A percentile compares a stretch with the other conserved stretches of the same genome.
phyloP scores from a whole-genome alignment of 441 rosid species.

The Macaranga tanarius region DNA sequence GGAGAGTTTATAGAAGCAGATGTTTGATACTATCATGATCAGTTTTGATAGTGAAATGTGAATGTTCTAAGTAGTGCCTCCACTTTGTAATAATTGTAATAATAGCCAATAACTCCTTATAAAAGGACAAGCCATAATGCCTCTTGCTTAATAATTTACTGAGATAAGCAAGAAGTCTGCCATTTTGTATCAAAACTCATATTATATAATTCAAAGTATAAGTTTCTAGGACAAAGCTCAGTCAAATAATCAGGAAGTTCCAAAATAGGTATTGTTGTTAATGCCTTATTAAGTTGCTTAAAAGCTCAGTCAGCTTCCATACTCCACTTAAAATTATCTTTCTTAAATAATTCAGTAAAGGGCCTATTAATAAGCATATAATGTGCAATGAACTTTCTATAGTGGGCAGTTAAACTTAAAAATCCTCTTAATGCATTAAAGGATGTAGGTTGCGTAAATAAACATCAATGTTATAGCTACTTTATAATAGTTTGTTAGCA shows the following conservation, averaged over 20 bases:
- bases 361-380: slow-evolving; percentile 1
- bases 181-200: neutral
- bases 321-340: neutral
- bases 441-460: neutral
- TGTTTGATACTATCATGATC: slow-evolving; percentile 8
- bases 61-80: neutral
- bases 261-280: neutral
- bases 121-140: neutral
- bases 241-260: neutral
- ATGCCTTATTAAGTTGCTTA: neutral
- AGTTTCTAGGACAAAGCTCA: neutral
- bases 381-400: neutral
- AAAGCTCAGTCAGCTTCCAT: neutral
- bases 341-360: neutral
- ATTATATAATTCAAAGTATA: neutral
- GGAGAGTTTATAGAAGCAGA: neutral
- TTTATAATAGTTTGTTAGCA: too few species aligned
- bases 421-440: neutral
- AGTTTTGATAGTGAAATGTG: neutral
- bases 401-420: neutral
- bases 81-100: neutral
- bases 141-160: neutral
- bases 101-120: slow-evolving; percentile 13
- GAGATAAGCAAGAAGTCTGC: neutral
- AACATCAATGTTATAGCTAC: too few species aligned